Percentiles rank a stretch among this genome's conserved stretches.
Evolutionary conservation across 306 rosid genomes (phyloP).

Genomic region (Pyrus bretschneideri): DNA sequence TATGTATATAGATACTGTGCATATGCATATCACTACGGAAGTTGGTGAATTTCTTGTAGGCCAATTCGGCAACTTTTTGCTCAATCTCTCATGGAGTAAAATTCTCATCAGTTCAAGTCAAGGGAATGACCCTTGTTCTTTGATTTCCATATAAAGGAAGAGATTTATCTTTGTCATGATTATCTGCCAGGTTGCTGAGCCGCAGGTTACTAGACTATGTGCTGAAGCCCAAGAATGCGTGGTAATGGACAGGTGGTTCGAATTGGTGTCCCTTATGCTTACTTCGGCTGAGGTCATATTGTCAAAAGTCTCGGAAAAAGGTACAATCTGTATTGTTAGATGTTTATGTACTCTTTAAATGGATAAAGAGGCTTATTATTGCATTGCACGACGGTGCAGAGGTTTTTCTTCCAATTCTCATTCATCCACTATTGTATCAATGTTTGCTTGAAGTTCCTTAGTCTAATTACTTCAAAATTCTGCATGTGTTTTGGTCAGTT

Average conservation of each 20-base stretch:
- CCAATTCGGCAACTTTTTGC: too few species aligned
- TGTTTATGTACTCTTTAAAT: background rate
- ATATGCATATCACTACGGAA: background rate
- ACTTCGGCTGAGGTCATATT: slow-evolving; percentile 82
- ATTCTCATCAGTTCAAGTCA: too few species aligned
- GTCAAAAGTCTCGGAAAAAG: slow-evolving; percentile 91
- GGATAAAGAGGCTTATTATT: background rate
- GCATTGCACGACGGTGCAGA: background rate
- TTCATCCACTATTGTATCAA: background rate
- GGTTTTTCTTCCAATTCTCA: background rate
- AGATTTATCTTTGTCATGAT: slow-evolving; percentile 1
- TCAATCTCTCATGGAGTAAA: too few species aligned
- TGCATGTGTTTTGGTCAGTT: background rate
- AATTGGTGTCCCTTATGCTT: slow-evolving; percentile 75
- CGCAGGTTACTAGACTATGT: slow-evolving; percentile 68
- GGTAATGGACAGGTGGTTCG: slow-evolving; percentile 68
- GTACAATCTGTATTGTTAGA: slow-evolving; percentile 21
- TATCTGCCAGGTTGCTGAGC: slow-evolving; percentile 67
- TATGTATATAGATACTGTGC: background rate
- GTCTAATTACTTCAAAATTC: background rate
- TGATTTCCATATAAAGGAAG: background rate
- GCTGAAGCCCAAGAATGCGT: slow-evolving; percentile 70
- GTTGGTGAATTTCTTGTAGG: background rate
- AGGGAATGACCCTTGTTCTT: too few species aligned
- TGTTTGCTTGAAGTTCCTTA: background rate